A percentile compares a stretch with the other conserved stretches of the same genome.
Conservation (phyloP, 805 yeast genomes). For the Yamadazyma tumulicola region DNA sequence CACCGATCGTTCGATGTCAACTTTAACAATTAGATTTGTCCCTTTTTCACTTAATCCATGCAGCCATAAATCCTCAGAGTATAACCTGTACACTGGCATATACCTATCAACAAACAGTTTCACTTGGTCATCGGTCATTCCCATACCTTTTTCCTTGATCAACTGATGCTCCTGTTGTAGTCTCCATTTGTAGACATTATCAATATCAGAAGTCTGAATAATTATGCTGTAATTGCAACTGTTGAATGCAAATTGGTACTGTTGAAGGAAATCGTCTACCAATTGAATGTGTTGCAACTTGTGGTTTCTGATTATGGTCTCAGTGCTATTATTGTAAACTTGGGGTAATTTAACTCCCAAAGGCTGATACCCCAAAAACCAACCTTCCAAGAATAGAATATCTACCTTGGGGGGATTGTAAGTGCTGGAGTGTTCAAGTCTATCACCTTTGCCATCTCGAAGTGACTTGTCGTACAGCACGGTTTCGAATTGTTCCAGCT, state of each 20-base stretch:
- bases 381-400: constrained; percentile 82
- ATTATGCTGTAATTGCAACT: constrained; percentile 58
- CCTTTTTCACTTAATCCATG: constrained; percentile 17
- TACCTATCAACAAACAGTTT: constrained; percentile 70
- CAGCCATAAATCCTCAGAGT: constrained; percentile 46
- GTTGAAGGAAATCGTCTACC: constrained; percentile 51
- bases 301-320: constrained; percentile 13
- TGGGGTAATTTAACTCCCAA: constrained; percentile 17
- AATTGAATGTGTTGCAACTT: constrained; percentile 25
- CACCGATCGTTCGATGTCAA: constrained; percentile 4
- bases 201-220: constrained; percentile 55
- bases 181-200: constrained; percentile 77
- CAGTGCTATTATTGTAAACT: constrained; percentile 3
- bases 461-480: constrained; percentile 81
- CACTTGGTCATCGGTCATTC: constrained; percentile 80
- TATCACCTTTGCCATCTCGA: constrained; percentile 74
- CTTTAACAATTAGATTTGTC: constrained; percentile 1
- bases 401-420: constrained; percentile 39
- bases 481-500: constrained; percentile 17
- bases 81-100: constrained; percentile 80
- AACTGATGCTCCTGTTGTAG: constrained; percentile 68
- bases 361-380: constrained; percentile 78
- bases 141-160: constrained; percentile 52
- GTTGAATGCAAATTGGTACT: constrained; percentile 58
- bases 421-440: constrained; percentile 24